These are phyloP conservation scores for Penicillium sp. DNA, from an alignment of 2,329 filamentous ascomycete genomes.

Conservation along the genomic window DNA sequence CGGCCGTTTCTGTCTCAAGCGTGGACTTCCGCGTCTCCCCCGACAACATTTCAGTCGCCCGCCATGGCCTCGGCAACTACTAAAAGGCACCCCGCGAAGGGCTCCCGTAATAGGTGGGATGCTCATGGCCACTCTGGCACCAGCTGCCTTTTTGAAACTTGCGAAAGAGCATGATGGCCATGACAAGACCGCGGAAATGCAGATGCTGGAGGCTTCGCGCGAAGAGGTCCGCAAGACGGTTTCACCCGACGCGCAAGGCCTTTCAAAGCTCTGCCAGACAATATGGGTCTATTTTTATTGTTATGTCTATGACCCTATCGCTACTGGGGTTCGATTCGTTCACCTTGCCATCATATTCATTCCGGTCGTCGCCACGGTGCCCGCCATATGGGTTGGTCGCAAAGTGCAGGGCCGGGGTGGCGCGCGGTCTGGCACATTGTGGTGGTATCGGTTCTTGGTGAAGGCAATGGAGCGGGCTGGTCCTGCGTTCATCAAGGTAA, in stretches of 20 bases:
- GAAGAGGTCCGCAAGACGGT: slow-evolving; percentile 72
- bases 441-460: slow-evolving; percentile 93
- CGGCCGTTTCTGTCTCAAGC: slow-evolving; percentile 50
- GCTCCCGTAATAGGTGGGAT: slow-evolving; percentile 27
- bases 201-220: slow-evolving; percentile 81
- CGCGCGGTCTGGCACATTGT: slow-evolving; percentile 77
- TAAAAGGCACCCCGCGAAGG: slow-evolving; percentile 18
- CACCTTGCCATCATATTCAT: slow-evolving; percentile 87
- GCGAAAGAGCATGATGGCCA: slow-evolving; percentile 49
- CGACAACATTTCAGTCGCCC: slow-evolving; percentile 26
- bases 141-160: slow-evolving; percentile 59
- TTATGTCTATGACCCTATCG: slow-evolving; percentile 68
- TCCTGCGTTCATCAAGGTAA: slow-evolving; percentile 93
- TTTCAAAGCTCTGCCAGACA: slow-evolving; percentile 57
- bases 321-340: slow-evolving; percentile 81
- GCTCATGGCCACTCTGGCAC: slow-evolving; percentile 49
- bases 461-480: slow-evolving; percentile 87
- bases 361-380: slow-evolving; percentile 78
- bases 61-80: slow-evolving; percentile 24
- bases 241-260: slow-evolving; percentile 58
- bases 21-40: slow-evolving; percentile 33
- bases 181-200: slow-evolving; percentile 70
- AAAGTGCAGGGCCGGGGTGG: slow-evolving; percentile 63
- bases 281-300: slow-evolving; percentile 66
- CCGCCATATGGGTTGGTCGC: slow-evolving; percentile 74